Evolutionary conservation across 1,284 basidiomycete species (phyloP), one percentile per base, ranked within the genome.

Genomic region (Apiotrichum domesticum): DNA sequence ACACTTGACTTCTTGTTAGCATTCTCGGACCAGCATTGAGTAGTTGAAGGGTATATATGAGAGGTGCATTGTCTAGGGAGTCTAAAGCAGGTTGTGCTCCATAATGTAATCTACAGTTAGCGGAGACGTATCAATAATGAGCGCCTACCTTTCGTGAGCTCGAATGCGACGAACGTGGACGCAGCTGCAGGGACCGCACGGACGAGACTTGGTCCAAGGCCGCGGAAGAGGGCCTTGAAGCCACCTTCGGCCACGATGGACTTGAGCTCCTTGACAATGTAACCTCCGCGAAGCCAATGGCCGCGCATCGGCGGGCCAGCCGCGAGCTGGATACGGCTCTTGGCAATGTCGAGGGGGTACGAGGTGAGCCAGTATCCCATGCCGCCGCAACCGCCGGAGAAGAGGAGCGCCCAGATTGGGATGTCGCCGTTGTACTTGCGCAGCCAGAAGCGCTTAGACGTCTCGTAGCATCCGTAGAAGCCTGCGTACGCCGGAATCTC

Each of bases 401-500:
- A 82, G 11, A 97, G 80, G 21, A 94, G 76, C 1, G 90, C 87
- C 92, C 93, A 97, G 1, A 95, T 83, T 0, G 94, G 94, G 3
- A 97, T 63, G 33, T 81, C 61, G 35, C 45, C 47, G 42, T 50
- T 54, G n/a, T 44, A 56, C 43, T 50, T 46, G 42, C 52, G 35
- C 41, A 63, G 80, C 66, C 96, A 90, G 55, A 81, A 78, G 11
- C 91, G 85, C 77, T 93, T 97, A 6, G 87, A 84, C 56, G 84
- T 88, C 74, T 97, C 95, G 73, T 91, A 98, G 0, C 85, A 91
- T 55, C 70, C 67, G 50, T 76, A 76, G 60, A 77, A 90, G 83
- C 88, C 91, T 43, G 93, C 92, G 70, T 97, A 97, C 6, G 92
- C 94, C 3, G 94, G 94, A 46, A 96, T 91, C 75, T 98, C 95